phyloP scores from a whole-genome alignment of 2,329 filamentous ascomycete species.

The Phialocephala subalpina region DNA sequence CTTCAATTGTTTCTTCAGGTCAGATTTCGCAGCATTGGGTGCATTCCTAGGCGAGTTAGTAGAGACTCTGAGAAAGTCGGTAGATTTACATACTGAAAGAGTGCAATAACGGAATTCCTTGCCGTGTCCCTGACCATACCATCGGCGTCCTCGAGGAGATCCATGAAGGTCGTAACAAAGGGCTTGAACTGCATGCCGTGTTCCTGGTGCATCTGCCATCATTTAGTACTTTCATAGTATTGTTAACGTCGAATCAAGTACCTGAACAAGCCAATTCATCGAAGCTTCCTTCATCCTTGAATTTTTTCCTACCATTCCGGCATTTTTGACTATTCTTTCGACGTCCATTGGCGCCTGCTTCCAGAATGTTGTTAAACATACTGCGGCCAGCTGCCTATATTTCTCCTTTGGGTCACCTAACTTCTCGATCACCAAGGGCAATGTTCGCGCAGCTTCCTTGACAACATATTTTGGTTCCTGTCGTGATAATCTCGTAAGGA shows the following conservation, averaged over 20 bases:
- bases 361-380: constrained; percentile 82
- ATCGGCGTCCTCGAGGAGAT: constrained; percentile 89
- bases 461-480: constrained; percentile 80
- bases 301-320: constrained; percentile 81
- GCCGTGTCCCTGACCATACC: constrained; percentile 85
- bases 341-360: constrained; percentile 74
- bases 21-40: constrained; percentile 83
- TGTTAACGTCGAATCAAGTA: constrained; percentile 44
- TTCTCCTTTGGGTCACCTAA: constrained; percentile 91
- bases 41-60: constrained; percentile 63
- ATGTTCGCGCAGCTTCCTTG: constrained; percentile 74
- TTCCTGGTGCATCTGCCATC: constrained; percentile 76
- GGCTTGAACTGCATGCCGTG: constrained; percentile 80
- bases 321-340: constrained; percentile 81
- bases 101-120: constrained; percentile 82
- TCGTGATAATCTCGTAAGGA: constrained; percentile 84
- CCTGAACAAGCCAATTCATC: constrained; percentile 85
- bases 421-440: constrained; percentile 82
- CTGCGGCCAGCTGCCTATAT: constrained; percentile 75
- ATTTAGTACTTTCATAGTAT: not conserved
- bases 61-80: not conserved
- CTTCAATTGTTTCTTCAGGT: constrained; percentile 86
- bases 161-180: constrained; percentile 85
- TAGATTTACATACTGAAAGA: constrained; percentile 71
- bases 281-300: constrained; percentile 83